These are phyloP conservation scores for Curvularia spicifera DNA, from an alignment of 2,329 filamentous ascomycete genomes.

Conservation along the genomic window DNA sequence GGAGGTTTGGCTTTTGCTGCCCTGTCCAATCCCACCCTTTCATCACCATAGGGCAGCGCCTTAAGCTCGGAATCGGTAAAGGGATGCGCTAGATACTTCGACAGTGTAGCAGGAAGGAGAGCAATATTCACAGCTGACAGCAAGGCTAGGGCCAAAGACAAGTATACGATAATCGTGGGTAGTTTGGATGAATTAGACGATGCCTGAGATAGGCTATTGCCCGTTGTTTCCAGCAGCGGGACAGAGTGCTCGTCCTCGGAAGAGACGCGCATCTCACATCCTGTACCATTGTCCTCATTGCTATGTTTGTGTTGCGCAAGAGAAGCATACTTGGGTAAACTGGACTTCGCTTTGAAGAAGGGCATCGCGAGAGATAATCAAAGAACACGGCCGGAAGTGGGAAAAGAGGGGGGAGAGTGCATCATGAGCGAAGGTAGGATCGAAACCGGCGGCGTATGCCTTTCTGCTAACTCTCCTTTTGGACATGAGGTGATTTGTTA, in stretches of 20 bases:
- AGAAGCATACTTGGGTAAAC: background rate
- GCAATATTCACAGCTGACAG: background rate
- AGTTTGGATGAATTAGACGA: background rate
- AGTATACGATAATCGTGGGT: background rate
- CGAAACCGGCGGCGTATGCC: background rate
- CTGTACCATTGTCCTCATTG: background rate
- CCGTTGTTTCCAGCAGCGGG: background rate
- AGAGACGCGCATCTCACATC: background rate
- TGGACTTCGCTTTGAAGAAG: background rate
- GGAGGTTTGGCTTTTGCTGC: background rate
- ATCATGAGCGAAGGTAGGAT: background rate
- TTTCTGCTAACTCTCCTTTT: background rate
- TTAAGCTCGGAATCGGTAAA: background rate
- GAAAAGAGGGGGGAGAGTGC: background rate
- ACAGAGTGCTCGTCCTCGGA: background rate
- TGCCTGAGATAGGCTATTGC: background rate
- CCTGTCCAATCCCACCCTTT: background rate
- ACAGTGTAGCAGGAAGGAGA: background rate
- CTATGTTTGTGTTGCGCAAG: background rate
- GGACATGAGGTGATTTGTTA: too few relatives aligned
- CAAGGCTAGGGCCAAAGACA: background rate
- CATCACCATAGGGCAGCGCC: background rate
- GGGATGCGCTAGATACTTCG: background rate
- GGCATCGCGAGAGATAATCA: background rate
- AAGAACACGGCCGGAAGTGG: background rate